Base-by-base conservation (phyloP, 2,329 filamentous ascomycete genomes). In the Rhynchosporium agropyri region DNA sequence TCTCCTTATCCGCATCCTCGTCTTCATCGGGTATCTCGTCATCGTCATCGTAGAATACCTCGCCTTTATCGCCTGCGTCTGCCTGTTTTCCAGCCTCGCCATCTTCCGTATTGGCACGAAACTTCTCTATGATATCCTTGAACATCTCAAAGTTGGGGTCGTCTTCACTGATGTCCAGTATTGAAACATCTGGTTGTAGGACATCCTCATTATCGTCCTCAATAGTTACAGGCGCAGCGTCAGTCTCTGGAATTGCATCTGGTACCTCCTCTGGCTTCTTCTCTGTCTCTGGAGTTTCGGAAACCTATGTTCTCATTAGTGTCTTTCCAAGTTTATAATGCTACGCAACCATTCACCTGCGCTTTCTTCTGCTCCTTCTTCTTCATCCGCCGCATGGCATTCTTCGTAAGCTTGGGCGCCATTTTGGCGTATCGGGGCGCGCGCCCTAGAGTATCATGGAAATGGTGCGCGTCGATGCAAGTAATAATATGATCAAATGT, bases 361-460 rank as follows among this genome's bases (percentile, higher is more conserved):
- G 84, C 79, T 69, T 87, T 87, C 80, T 96, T 96, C 75, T 91
- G 86, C 72, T 92, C 90, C 87, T 97, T 97, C 85, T 95, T 97
- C 82, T 94, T 93, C 55, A 92, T 90, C 76, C 94, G 88, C 76
- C 92, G 86, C 81, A 93, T 89, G 79, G 96, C 92, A 78, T 97
- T 97, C 82, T 97, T 98, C 76, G 89, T 92, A 81, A 89, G 80
- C 15, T 58, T 55, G 69, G 82, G 77, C 72, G 84, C 85, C 86
- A 88, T 89, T 74, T 76, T 80, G 77, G 70, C 64, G 60, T 67
- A 66, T 46, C 63, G 67, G 63, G 70, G 71, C 68, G 55, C 26
- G 53, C 58, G 65, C 63, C 67, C 67, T 56, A 33, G 15, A 20
- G 8, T 13, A 15, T 20, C 36, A 4, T 6, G 36, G 43, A 33